phyloP scores from a whole-genome alignment of 805 yeast genomes.

The Kuraishia ogatae region DNA sequence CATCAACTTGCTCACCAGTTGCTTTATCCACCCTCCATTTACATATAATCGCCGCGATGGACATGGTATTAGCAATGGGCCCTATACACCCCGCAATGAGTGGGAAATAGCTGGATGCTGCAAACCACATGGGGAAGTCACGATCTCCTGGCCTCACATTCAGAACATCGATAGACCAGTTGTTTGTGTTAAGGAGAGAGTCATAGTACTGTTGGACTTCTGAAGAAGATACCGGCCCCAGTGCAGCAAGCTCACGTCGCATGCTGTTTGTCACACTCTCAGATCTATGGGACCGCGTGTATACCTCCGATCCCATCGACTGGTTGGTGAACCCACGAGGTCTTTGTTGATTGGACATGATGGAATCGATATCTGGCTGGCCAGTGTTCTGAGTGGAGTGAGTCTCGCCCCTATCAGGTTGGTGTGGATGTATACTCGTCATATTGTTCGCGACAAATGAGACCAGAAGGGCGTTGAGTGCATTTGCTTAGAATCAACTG shows the following conservation, averaged over 20 bases:
- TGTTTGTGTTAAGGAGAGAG: constrained; percentile 14
- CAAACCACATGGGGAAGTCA: constrained; percentile 42
- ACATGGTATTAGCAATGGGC: constrained; percentile 68
- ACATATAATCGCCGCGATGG: constrained; percentile 62
- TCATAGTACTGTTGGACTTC: constrained; percentile 13
- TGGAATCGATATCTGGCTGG: neutral
- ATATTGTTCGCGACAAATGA: neutral
- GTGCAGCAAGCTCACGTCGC: neutral
- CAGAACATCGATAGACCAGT: constrained; percentile 21
- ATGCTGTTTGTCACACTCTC: neutral
- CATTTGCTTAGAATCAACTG: no score
- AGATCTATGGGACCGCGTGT: neutral
- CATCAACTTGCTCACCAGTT: constrained; percentile 19
- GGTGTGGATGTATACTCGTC: neutral
- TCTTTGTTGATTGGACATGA: neutral
- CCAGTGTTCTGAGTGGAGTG: no score
- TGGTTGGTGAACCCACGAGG: neutral
- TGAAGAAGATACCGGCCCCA: neutral
- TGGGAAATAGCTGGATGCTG: constrained; percentile 63
- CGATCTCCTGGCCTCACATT: constrained; percentile 24
- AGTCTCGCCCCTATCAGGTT: neutral
- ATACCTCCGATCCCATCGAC: neutral
- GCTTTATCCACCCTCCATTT: constrained; percentile 44
- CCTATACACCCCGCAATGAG: constrained; percentile 71
- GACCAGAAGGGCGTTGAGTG: neutral